Evolutionary conservation across 208 protist genomes (phyloP), one percentile per base, ranked within the genome.

Genomic region (Tritrichomonas foetus): DNA sequence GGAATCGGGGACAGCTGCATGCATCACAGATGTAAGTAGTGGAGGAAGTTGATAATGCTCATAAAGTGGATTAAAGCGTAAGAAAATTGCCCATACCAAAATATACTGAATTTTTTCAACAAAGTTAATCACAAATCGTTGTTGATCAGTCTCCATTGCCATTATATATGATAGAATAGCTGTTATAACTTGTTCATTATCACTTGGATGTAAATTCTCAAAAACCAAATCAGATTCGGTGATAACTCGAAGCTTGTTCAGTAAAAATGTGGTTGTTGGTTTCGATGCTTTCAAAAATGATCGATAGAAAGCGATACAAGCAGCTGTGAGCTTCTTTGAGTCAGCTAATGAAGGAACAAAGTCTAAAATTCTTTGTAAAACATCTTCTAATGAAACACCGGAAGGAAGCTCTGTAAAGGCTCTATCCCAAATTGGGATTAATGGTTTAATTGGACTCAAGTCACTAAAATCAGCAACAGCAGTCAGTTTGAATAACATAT

Each of bases 391-490:
- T n/a, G 25, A 39, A 11, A 61, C 16, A 61, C 16, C 16, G 53
- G 53, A 61, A 30, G 78, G 5, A 22, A 13, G 14, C 0, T 89
- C 14, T n/a, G 53, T 57, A n/a, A 89, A 89, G 1, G 57, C 30
- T 89, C 1, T 39, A 57, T 89, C 78, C 78, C 78, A 89, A 13
- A 89, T n/a, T 53, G 47, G 47, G 39, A 89, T 49, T 14, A 89
- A 30, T 13, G 78, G 78, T 49, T 89, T 89, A n/a, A 89, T 89
- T 57, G 78, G 78, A 27, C 47, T 89, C n/a, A 89, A 89, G 30
- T 89, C 78, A 9, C 27, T 57, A n/a, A 89, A 89, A 39, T 89
- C 47, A 39, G 78, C 44, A 25, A 89, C 57, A 39, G 78, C 0
- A 39, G 78, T 89, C 8, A 89, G 11, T 14, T 57, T 25, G 0